Conservation (phyloP, 371 early-diverging fungal species). For the Gilbertella persicaria region DNA sequence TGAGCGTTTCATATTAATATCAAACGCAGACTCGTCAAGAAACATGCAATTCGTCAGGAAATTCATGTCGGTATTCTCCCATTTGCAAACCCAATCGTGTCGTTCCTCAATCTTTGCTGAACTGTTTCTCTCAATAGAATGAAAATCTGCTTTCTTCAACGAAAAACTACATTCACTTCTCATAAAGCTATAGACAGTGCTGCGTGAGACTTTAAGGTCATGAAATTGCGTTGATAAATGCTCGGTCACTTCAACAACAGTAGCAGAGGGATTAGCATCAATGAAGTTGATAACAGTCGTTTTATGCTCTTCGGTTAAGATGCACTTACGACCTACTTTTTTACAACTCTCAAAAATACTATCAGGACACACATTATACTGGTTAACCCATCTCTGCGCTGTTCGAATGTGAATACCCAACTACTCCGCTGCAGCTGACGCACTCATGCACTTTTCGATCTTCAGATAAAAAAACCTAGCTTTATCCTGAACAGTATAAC, state of each 20-base stretch:
- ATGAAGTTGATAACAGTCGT: conserved; percentile 14
- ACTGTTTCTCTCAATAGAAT: conserved; percentile 16
- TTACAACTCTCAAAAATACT: conserved; percentile 20
- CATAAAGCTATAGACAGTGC: conserved; percentile 13
- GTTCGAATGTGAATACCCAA: conserved; percentile 37
- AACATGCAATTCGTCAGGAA: conserved; percentile 15
- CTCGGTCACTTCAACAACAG: conserved; percentile 12
- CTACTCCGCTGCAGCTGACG: conserved; percentile 25
- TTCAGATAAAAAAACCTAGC: conserved; percentile 12
- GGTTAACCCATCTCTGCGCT: conserved; percentile 19
- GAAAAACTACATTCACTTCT: conserved; percentile 16
- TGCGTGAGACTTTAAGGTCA: conserved; percentile 11
- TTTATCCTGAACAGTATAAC: conserved; percentile 5
- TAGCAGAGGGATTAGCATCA: conserved; percentile 10
- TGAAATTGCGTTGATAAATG: conserved; percentile 12
- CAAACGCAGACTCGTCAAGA: conserved; percentile 19
- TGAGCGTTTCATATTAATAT: conserved; percentile 21
- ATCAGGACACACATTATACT: conserved; percentile 17
- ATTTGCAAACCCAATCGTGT: conserved; percentile 13
- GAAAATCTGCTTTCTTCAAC: conserved; percentile 17
- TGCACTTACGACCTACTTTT: not conserved
- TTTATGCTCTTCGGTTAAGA: conserved; percentile 20
- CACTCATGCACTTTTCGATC: conserved; percentile 21
- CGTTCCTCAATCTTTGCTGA: conserved; percentile 13
- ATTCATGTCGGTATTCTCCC: conserved; percentile 17